Conservation (phyloP, 116 monocot species). For the Posidonia oceanica region DNA sequence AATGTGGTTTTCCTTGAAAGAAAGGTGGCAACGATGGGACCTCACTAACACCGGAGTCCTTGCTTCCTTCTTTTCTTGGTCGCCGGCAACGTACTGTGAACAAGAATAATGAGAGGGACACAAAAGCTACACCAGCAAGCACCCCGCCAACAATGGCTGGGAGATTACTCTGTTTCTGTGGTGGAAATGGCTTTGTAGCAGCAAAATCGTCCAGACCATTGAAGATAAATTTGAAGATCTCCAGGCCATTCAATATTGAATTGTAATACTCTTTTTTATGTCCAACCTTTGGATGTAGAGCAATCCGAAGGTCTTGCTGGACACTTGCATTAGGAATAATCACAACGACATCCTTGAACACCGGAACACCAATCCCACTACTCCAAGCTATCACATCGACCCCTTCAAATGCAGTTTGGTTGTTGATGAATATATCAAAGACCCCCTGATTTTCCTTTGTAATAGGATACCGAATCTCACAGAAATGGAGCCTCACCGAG, state of each 20-base stretch:
- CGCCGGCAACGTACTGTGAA: too few relatives aligned
- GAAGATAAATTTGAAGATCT: constrained; percentile 38
- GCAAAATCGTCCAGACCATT: constrained; percentile 15
- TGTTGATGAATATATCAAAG: constrained; percentile 53
- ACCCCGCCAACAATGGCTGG: too few relatives aligned
- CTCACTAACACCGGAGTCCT: too few relatives aligned
- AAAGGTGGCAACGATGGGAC: too few relatives aligned
- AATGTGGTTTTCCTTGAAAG: too few relatives aligned
- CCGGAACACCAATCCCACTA: constrained; percentile 19
- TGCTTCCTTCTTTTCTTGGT: too few relatives aligned
- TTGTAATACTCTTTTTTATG: constrained; percentile 13
- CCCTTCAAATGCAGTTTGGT: constrained; percentile 21
- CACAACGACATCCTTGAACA: constrained; percentile 32
- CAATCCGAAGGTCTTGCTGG: constrained; percentile 33
- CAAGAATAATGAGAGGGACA: too few relatives aligned
- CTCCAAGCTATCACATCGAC: constrained; percentile 44
- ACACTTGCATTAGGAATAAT: constrained; percentile 11
- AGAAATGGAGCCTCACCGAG: constrained; percentile 54
- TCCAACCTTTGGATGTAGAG: constrained; percentile 19
- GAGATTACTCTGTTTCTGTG: background rate
- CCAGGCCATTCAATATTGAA: constrained; percentile 42
- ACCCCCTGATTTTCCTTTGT: constrained; percentile 31
- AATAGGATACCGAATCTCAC: constrained; percentile 43
- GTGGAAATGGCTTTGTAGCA: constrained; percentile 15
- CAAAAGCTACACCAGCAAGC: too few relatives aligned